A percentile compares a stretch with the other conserved stretches of the same genome.
Conservation (phyloP, 768 basidiomycete species). For the Kwoniella botswanensis region DNA sequence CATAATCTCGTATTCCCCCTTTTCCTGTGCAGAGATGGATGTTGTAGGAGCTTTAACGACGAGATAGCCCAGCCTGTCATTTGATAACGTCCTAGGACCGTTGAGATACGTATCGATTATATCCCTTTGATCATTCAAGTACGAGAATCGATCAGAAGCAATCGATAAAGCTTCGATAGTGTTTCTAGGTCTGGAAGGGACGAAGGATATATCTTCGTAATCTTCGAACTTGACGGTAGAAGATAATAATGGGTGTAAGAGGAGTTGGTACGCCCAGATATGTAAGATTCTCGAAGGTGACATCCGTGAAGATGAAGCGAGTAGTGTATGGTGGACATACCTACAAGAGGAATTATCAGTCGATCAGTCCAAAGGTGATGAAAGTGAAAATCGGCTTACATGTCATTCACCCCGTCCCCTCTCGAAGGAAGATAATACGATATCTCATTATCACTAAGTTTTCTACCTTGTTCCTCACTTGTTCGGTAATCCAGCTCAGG, state of each 20-base stretch:
- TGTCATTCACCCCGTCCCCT: slow-evolving; percentile 78
- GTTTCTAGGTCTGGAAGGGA: slow-evolving; percentile 39
- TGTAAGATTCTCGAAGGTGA: slow-evolving; percentile 62
- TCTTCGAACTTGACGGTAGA: slow-evolving; percentile 65
- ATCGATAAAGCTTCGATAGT: slow-evolving; percentile 61
- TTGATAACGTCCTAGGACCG: slow-evolving; percentile 73
- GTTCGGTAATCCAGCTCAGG: slow-evolving; percentile 1
- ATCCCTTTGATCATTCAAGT: slow-evolving; percentile 53
- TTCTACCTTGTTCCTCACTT: slow-evolving; percentile 11
- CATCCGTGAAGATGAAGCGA: slow-evolving; percentile 62
- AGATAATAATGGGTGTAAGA: slow-evolving; percentile 74
- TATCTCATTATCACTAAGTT: slow-evolving; percentile 73
- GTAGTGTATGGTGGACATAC: slow-evolving; percentile 79
- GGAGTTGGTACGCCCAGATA: slow-evolving; percentile 74
- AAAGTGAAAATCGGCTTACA: slow-evolving; percentile 62
- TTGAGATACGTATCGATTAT: slow-evolving; percentile 73
- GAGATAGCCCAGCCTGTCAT: slow-evolving; percentile 65
- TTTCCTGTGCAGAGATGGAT: slow-evolving; percentile 1
- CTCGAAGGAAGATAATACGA: slow-evolving; percentile 81
- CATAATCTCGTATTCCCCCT: slow-evolving; percentile 66
- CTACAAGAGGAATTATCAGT: slow-evolving; percentile 57
- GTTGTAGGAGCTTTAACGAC: slow-evolving; percentile 36
- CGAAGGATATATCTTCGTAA: slow-evolving; percentile 67
- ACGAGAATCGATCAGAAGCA: slow-evolving; percentile 58
- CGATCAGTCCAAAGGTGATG: no score